Evolutionary conservation across 441 rosid species (phyloP).

Genomic region (Kokia cookei): DNA sequence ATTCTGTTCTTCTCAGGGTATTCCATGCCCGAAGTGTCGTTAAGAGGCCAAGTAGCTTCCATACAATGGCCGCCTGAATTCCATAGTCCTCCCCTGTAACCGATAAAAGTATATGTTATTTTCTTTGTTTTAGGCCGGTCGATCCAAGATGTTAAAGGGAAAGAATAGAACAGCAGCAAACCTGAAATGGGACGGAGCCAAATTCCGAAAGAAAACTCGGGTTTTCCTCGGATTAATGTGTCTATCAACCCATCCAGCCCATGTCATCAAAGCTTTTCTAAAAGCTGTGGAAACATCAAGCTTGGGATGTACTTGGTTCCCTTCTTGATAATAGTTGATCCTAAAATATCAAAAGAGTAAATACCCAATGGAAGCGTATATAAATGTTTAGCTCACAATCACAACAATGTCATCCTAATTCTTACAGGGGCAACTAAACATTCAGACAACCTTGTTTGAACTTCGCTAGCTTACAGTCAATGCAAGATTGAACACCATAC

Average conservation of each 20-base stretch:
- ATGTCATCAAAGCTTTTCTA: slow-evolving; percentile 69
- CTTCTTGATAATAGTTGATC: slow-evolving; percentile 89
- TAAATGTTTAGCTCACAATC: background rate
- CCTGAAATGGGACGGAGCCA: slow-evolving; percentile 96
- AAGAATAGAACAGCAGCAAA: slow-evolving; percentile 6
- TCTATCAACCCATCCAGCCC: slow-evolving; percentile 89
- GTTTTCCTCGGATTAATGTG: slow-evolving; percentile 59
- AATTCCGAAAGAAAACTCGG: slow-evolving; percentile 71
- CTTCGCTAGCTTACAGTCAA: background rate
- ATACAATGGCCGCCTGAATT: slow-evolving; percentile 84
- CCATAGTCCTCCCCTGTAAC: slow-evolving; percentile 78
- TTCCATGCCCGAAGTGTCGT: slow-evolving; percentile 22
- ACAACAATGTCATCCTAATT: background rate
- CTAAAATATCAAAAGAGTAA: background rate
- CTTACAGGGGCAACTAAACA: background rate
- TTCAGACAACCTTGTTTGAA: background rate
- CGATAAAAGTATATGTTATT: background rate
- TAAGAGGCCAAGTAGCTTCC: slow-evolving; percentile 60
- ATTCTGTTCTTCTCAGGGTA: slow-evolving; percentile 47
- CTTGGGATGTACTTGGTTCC: slow-evolving; percentile 50
- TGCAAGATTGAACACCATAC: background rate
- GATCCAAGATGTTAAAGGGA: background rate
- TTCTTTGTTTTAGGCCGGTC: background rate
- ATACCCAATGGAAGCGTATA: too few relatives aligned
- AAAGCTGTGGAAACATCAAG: slow-evolving; percentile 73